Percentiles rank a stretch among this genome's conserved stretches.
Conservation (phyloP, 2,329 filamentous ascomycete species). For the Alternaria metachromatica region DNA sequence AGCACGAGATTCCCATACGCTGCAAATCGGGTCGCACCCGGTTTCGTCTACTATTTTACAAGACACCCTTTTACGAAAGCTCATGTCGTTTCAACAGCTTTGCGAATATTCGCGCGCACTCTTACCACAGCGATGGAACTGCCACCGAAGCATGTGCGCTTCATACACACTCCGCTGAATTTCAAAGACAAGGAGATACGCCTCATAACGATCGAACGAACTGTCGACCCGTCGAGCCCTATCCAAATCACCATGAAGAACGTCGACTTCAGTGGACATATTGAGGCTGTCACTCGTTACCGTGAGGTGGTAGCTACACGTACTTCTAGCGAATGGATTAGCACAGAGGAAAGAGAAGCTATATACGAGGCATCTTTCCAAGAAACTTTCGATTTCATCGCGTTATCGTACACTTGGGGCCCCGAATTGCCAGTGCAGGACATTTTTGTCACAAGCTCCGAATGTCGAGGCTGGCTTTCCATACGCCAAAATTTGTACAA, state of each 20-base stretch:
- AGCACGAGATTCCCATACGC: too few relatives aligned
- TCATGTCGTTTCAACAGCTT: background rate
- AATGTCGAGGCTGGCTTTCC: background rate
- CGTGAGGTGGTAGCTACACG: too few relatives aligned
- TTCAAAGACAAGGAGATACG: background rate
- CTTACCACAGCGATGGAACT: background rate
- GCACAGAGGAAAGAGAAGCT: too few relatives aligned
- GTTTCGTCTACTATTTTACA: too few relatives aligned
- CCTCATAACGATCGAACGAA: background rate
- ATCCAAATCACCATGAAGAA: background rate
- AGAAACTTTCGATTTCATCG: background rate
- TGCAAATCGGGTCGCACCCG: too few relatives aligned
- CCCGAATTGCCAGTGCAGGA: background rate
- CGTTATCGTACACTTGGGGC: background rate
- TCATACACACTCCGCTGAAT: background rate
- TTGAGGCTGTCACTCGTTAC: rapidly evolving
- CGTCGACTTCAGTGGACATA: background rate
- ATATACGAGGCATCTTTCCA: rapidly evolving
- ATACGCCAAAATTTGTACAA: background rate
- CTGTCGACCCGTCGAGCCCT: background rate
- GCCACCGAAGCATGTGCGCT: background rate
- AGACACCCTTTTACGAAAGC: too few relatives aligned
- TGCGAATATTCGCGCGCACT: background rate
- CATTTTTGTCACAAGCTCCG: background rate
- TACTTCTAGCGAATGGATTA: too few relatives aligned